Evolutionary conservation across 805 yeast species (phyloP), one percentile per base, ranked within the genome.

Genomic region (Candida silvicultrix): DNA sequence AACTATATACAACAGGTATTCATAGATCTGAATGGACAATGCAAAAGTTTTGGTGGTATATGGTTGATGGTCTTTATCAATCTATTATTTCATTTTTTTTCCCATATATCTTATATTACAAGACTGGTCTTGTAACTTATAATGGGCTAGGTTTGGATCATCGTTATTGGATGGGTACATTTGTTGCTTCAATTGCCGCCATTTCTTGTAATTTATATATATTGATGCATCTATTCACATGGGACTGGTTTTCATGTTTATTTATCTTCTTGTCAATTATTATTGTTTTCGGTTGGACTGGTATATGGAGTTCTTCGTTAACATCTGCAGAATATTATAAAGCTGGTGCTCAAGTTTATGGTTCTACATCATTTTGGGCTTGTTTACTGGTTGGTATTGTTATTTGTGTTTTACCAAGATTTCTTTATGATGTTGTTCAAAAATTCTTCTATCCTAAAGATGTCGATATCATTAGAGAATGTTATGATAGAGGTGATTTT

Each of bases 61-160:
- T 85, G 89, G 43, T 74, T 40, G 95, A 86, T 65, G 95, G 89
- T 3, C 54, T 81, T 16, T 86, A 84, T 59, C 95, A 86, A 61
- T 83, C 90, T 0, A 72, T 79, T 28, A 74, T 86, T 40, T 73
- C 85, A 8, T 86, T 78, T 67, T 86, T 80, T 67, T 83, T 82
- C 73, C 92, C 94, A 14, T 84, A 80, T 59, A 70, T 80, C 52
- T 48, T 75, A 8, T 79, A 70, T 50, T 67, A 64, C 50, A 66
- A 60, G 45, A 67, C 66, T 35, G 72, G 71, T 39, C 51, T 77
- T 45, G 74, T 75, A 38, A 67, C 76, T 9, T 62, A 60, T 40
- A 78, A 78, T 49, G 88, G 87, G 1, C 66, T 81, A 54, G 69
- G 71, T 5, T 53, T 83, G 36, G 89, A 83, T 56, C 94, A 85